These are phyloP conservation scores for Talaromyces sp. DNA, from an alignment of 2,329 filamentous ascomycete species.

Conservation along the genomic window DNA sequence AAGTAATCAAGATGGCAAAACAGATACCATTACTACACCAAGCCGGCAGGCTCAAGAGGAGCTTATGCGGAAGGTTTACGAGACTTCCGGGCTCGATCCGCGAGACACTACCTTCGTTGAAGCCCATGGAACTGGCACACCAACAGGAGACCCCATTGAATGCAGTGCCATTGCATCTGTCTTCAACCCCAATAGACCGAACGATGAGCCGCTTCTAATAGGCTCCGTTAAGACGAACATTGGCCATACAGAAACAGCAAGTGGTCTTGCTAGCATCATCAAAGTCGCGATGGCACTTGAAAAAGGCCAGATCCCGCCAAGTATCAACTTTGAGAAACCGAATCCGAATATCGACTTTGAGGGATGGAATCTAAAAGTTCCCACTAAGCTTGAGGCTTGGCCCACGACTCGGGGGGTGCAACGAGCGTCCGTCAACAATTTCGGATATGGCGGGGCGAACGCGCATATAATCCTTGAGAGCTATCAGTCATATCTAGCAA, in stretches of 20 bases:
- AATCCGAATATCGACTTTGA: slow-evolving; percentile 25
- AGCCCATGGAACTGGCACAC: slow-evolving; percentile 12
- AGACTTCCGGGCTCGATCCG: slow-evolving; percentile 4
- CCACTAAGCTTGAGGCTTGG: not conserved
- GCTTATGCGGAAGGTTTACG: slow-evolving; percentile 35
- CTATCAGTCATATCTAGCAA: too few species aligned
- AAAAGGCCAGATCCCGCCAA: slow-evolving; percentile 28
- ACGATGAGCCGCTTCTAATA: slow-evolving; percentile 12
- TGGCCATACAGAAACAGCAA: slow-evolving; percentile 29
- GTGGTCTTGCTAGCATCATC: slow-evolving; percentile 28
- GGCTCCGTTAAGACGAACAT: slow-evolving; percentile 34
- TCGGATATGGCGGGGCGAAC: slow-evolving; percentile 9
- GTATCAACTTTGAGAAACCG: slow-evolving; percentile 23
- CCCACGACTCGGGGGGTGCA: not conserved
- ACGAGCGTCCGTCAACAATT: slow-evolving; percentile 8
- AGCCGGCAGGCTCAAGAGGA: slow-evolving; percentile 27
- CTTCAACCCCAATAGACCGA: not conserved
- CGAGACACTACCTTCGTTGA: slow-evolving; percentile 8
- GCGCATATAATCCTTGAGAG: slow-evolving; percentile 31
- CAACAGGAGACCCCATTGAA: slow-evolving; percentile 3
- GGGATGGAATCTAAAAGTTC: slow-evolving; percentile 12
- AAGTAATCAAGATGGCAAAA: slow-evolving; percentile 40
- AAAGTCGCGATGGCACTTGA: slow-evolving; percentile 27
- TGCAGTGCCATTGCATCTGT: not conserved
- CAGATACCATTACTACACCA: slow-evolving; percentile 24